Base-by-base conservation (phyloP, 2,329 filamentous ascomycete genomes). In the Penicillium oxalicum region DNA sequence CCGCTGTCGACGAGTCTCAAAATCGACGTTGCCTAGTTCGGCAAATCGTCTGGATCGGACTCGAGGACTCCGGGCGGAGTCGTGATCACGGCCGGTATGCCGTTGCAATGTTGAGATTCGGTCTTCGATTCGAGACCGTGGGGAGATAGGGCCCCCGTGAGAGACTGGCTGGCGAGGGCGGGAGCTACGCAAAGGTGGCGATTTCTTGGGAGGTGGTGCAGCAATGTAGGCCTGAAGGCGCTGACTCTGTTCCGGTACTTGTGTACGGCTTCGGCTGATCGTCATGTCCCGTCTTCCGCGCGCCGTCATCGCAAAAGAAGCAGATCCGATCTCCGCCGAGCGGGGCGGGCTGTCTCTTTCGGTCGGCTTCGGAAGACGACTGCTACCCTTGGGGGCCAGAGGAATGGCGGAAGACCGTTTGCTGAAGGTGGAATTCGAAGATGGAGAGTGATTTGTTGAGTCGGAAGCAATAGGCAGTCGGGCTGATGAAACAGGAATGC, bases 111-210 rank as follows among this genome's bases (percentile, higher is more conserved):
- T 67, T 29, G 68, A 71, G 53, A 81, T 74, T 41, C 77, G 75
- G 50, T 86, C 84, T 4, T 78, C 74, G 42, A 81, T 78, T 63
- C 78, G 85, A 59, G 83, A 79, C 49, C 84, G 80, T 33, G 86
- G 86, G 47, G 83, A 81, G 29, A 83, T 76, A n/a, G 86, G 86
- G 2, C 80, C 80, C n/a, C 86, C 86, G 47, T 81, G 76, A 8
- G 87, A 88, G 24, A 94, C 83, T 7, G 87, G 84, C 61, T 88
- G 84, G 44, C 88, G 78, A n/a, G 88, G 87, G 37, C 88, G 78
- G 37, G 88, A 93, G 62, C 87, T 93, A 62, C 89, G 81, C 42
- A 95, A 72, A 8, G 85, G 82, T 3, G 89, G 88, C 1, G 90
- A 94, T 32, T 84, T 77, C 63, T 87, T 88, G 0, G 87, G 81